Conservation (phyloP, 257 asterid species). For the Salvia miltiorrhiza region DNA sequence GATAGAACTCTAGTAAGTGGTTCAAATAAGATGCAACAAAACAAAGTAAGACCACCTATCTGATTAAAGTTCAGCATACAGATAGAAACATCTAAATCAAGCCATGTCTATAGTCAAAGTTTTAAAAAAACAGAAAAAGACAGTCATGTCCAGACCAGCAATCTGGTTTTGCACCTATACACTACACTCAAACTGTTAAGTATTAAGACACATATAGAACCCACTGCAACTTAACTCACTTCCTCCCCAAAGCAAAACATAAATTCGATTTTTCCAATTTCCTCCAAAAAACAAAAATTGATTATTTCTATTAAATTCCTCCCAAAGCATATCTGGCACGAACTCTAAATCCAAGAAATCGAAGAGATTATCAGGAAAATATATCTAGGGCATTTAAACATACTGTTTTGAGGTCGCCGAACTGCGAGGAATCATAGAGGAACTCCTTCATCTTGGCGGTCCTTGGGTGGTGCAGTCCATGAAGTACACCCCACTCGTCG, state of each 20-base stretch:
- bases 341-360: neutral
- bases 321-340: neutral
- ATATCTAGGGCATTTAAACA: neutral
- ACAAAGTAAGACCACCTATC: conserved; percentile 14
- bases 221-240: neutral
- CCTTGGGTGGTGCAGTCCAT: conserved; percentile 90
- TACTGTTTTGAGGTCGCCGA: conserved; percentile 74
- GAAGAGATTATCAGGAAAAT: neutral
- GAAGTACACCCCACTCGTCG: conserved; percentile 72
- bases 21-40: conserved; percentile 87
- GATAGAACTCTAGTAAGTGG: conserved; percentile 69
- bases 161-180: too few relatives aligned
- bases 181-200: too few relatives aligned
- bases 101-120: neutral
- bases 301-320: neutral
- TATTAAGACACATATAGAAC: too few relatives aligned
- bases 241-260: neutral
- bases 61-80: conserved; percentile 6
- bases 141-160: too few relatives aligned
- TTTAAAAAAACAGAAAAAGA: too few relatives aligned
- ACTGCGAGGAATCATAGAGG: conserved; percentile 36
- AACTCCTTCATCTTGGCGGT: conserved; percentile 65
- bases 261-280: neutral
- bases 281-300: neutral
- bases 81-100: neutral